Evolutionary conservation across 2,329 filamentous ascomycete genomes (phyloP), one percentile per base, ranked within the genome.

Genomic region (Colletotrichum spinosum): DNA sequence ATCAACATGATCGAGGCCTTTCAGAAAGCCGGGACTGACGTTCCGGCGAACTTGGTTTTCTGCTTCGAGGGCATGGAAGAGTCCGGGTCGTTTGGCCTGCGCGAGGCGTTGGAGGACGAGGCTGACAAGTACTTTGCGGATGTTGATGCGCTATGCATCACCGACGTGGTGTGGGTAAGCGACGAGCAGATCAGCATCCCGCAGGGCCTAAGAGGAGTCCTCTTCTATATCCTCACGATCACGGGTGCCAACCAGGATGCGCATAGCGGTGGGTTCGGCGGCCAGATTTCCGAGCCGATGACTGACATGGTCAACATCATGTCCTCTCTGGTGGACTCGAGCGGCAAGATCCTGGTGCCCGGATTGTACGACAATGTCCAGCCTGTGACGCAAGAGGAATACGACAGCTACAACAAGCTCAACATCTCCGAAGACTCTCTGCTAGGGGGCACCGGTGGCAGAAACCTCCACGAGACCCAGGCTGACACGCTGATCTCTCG

Each of bases 51-150:
- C 82, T 85, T 99, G 70, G 88, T 99, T 69, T 98, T 97, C 92
- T 99, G 96, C 84, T 98, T 99, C 73, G 96, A 99, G 85, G 96
- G 96, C 52, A 99, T 99, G 96, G 96, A 99, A 82, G 96, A 99
- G 83, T 97, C 97, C 78, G 96, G 96, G 54, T 97, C 94, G 0
- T 95, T 98, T 77, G 96, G 96, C 38, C 86, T 99, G 58, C 95
- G 98, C 74, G 94, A 97, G 72, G 92, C 97, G 71, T 97, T 99
- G 80, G 86, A 91, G 71, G 90, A 88, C 51, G 96, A 99, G 82
- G 94, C 92, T 70, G 92, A 96, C 82, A 91, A 92, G 73, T 98
- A 90, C 85, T 99, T 99, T 83, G 93, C 93, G 74, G 94, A 97
- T 73, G 89, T 94, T 41, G 96, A 99, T 71, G 96, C 94, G 6